phyloP scores from a whole-genome alignment of 331 rosid genomes.

The Cucumis variabilis region DNA sequence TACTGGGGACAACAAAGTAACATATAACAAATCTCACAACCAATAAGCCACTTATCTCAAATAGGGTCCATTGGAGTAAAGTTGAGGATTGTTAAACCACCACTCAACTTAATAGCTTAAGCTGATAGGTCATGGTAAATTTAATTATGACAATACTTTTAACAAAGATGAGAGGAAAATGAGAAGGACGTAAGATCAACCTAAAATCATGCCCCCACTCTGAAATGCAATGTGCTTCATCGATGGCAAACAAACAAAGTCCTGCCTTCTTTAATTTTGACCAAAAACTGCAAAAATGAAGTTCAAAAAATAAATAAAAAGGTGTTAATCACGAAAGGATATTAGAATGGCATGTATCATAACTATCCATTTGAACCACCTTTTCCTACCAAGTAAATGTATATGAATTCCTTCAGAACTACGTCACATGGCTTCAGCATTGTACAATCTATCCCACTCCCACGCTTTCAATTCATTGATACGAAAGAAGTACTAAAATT shows the following conservation, averaged over 20 bases:
- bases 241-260: slow-evolving; percentile 86
- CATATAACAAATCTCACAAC: neutral
- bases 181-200: slow-evolving; percentile 34
- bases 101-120: neutral
- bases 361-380: neutral
- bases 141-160: no score
- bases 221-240: slow-evolving; percentile 97
- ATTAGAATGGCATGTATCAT: slow-evolving; percentile 10
- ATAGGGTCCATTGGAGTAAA: neutral
- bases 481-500: neutral
- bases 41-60: neutral
- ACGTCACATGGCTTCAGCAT: neutral
- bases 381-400: neutral
- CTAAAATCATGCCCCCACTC: slow-evolving; percentile 98
- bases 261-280: slow-evolving; percentile 79
- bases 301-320: neutral
- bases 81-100: neutral
- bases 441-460: neutral
- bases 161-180: neutral
- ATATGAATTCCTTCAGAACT: neutral
- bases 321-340: slow-evolving; percentile 15
- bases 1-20: neutral
- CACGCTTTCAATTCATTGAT: neutral
- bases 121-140: neutral
- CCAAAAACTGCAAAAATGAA: slow-evolving; percentile 78